Conservation (phyloP, 208 protist genomes). For the Crithidia thermophila region DNA sequence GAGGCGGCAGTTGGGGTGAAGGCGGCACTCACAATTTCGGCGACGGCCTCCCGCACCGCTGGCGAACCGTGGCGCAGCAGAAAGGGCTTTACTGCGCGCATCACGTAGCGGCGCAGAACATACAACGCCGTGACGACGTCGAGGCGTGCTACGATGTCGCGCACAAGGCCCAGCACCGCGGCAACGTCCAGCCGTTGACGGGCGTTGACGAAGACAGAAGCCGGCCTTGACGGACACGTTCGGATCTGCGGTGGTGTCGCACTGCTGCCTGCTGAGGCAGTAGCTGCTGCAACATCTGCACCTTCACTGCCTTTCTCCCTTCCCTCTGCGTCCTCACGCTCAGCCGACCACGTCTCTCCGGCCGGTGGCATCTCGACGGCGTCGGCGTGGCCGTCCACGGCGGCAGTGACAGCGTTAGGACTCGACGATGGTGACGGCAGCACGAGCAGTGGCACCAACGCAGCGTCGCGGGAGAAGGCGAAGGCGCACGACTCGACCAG, state of each 20-base stretch:
- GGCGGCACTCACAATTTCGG: conserved; percentile 45
- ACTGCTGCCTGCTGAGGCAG: too few relatives aligned
- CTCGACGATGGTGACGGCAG: conserved; percentile 10
- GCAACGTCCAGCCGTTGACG: conserved; percentile 42
- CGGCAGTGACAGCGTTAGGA: neutral
- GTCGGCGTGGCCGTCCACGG: neutral
- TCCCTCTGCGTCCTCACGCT: neutral
- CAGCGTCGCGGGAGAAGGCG: conserved; percentile 48
- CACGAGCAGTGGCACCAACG: conserved; percentile 60
- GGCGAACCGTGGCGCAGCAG: conserved; percentile 53
- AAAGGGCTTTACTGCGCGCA: conserved; percentile 38
- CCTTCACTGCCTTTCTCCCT: too few relatives aligned
- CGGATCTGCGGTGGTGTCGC: too few relatives aligned
- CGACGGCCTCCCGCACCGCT: conserved; percentile 66
- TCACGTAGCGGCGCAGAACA: conserved; percentile 50
- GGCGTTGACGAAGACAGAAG: conserved; percentile 36
- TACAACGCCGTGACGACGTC: conserved; percentile 27
- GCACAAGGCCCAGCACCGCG: conserved; percentile 57
- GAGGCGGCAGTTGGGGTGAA: neutral
- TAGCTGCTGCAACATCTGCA: too few relatives aligned
- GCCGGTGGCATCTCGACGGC: neutral
- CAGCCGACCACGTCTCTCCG: neutral
- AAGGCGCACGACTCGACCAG: conserved; percentile 59
- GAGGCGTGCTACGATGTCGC: conserved; percentile 37
- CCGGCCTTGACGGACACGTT: too few relatives aligned